Evolutionary conservation across 352 stramenopile genomes (phyloP).

Genomic region (Phytopythium mirpurense): DNA sequence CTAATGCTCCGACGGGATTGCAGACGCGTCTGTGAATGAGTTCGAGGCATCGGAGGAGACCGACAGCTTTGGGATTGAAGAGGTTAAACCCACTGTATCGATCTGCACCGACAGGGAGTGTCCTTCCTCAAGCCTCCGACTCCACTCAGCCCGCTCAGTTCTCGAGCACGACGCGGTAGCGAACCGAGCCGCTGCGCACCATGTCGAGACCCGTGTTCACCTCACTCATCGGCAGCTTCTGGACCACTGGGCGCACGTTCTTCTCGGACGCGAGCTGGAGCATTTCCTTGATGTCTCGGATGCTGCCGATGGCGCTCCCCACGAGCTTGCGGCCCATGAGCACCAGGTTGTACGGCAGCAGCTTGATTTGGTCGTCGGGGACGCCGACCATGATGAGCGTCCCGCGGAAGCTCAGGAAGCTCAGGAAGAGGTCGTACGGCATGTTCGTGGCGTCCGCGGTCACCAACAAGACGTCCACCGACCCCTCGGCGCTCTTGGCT

Average conservation of each 20-base stretch:
- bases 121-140: too few species aligned
- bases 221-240: constrained; percentile 37
- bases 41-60: too few species aligned
- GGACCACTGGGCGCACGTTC: constrained; percentile 44
- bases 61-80: too few species aligned
- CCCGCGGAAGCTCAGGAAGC: constrained; percentile 39
- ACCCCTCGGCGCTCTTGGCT: constrained; percentile 19
- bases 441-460: constrained; percentile 51
- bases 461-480: constrained; percentile 60
- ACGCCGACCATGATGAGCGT: constrained; percentile 65
- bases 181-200: constrained; percentile 25
- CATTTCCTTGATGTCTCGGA: constrained; percentile 82
- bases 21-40: too few species aligned
- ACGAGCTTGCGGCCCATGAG: constrained; percentile 33
- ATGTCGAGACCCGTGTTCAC: constrained; percentile 32
- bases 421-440: constrained; percentile 13
- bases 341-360: constrained; percentile 49
- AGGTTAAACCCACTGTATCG: too few species aligned
- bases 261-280: constrained; percentile 72
- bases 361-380: constrained; percentile 55
- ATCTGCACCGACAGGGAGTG: too few species aligned
- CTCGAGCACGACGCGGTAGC: constrained; percentile 46
- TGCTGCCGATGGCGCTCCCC: constrained; percentile 80
- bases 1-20: too few species aligned
- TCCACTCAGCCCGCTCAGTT: too few species aligned